Conservation (phyloP, 2,329 filamentous ascomycete genomes). For the Aspergillus bombycis region DNA sequence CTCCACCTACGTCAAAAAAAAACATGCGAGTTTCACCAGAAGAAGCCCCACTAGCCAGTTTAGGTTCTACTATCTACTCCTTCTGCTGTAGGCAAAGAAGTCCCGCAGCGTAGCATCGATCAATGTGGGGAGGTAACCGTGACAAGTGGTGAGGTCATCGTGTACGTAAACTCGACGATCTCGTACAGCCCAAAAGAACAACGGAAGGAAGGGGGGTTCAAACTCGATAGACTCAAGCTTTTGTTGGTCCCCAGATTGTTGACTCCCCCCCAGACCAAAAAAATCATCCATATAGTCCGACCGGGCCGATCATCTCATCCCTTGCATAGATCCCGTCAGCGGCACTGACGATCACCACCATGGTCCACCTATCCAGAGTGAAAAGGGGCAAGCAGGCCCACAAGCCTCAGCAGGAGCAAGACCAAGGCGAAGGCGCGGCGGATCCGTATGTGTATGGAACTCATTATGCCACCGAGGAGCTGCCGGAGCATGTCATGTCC, state of each 20-base stretch:
- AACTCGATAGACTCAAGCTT: not conserved
- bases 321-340: not conserved
- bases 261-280: not conserved
- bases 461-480: conserved; percentile 75
- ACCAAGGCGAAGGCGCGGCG: conserved; percentile 36
- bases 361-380: not conserved
- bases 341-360: not conserved
- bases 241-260: not conserved
- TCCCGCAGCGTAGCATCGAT: not conserved
- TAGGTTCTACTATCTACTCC: too few species aligned
- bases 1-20: too few species aligned
- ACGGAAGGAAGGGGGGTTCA: not conserved
- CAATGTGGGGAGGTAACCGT: not conserved
- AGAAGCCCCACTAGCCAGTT: too few species aligned
- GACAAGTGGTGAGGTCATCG: not conserved
- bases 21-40: too few species aligned
- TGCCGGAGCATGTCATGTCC: conserved; percentile 82
- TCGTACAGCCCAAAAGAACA: not conserved
- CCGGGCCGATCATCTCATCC: not conserved
- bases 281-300: not conserved
- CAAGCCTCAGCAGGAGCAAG: conserved; percentile 22
- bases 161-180: not conserved
- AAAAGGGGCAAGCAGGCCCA: conserved; percentile 27
- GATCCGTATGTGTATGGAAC: conserved; percentile 79
- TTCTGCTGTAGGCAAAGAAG: too few species aligned